Base-by-base conservation (phyloP, 1,139 yeast genomes). In the Suzukiozyma palmioleophila region DNA sequence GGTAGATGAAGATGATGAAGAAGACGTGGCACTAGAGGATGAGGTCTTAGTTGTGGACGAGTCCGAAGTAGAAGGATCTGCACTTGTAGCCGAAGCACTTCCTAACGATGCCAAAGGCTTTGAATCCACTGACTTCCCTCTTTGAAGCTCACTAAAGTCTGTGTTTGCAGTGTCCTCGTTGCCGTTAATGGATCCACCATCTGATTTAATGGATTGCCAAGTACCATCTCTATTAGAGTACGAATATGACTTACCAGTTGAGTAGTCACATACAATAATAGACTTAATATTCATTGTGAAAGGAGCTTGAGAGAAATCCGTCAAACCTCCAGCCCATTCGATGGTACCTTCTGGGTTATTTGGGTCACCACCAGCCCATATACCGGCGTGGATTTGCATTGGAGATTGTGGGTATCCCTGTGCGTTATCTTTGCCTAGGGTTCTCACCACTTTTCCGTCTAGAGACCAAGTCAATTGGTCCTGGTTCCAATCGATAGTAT, bases 321-420 rank as follows among this genome's bases (percentile, higher is more conserved):
- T 79, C n/a, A 50, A 48, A 38, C 95, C 95, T 39, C 95, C 94
- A 11, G 94, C 92, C 95, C 95, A 85, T 51, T 78, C 78, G 43
- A 85, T 81, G 8, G 94, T 84, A 28, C 94, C 95, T 22, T 69
- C 62, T 7, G 71, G 68, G 52, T 83, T 83, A 31, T 66, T 53
- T 13, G 87, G 69, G 56, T 83, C 89, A 45, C 94, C 94, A 44
- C 90, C 94, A 14, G 92, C 89, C 94, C 94, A 84, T 22, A 71
- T 57, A 42, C 94, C 94, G 39, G 84, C 70, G 51, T 66, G 73
- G 12, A 86, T 58, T 46, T 69, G 73, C 92, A 84, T 84, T 27
- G 95, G 95, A 13, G 84, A 65, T 59, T 84, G 89, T 32, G 95
- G 95, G 56, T 73, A 85, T 2, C 88, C 89, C 45, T 76, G 70